Evolutionary conservation across 2,329 filamentous ascomycete genomes (phyloP).

Genomic region (Trichoderma asperellum): DNA sequence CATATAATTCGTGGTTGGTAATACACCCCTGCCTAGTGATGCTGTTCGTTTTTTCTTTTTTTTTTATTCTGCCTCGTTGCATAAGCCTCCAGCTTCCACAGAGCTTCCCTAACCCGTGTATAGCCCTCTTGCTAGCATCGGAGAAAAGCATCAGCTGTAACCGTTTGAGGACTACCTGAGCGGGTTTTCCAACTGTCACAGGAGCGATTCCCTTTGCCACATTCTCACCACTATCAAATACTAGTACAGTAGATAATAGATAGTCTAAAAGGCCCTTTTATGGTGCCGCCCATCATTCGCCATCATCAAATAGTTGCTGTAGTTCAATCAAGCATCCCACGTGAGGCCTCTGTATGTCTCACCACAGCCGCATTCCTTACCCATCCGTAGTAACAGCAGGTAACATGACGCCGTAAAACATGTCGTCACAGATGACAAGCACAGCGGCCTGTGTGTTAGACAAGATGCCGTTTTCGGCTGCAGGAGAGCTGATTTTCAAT

Average conservation of each 20-base stretch:
- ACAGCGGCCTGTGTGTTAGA: neutral
- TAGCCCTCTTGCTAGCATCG: constrained; percentile 1
- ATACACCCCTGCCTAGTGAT: neutral
- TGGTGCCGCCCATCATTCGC: neutral
- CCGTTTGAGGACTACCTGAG: neutral
- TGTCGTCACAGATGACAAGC: neutral
- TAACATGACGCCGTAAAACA: neutral
- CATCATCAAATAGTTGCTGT: neutral
- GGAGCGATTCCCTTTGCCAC: neutral
- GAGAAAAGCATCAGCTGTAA: constrained; percentile 9
- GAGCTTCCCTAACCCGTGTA: neutral
- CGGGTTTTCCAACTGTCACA: neutral
- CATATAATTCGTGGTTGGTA: neutral
- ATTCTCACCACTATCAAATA: neutral
- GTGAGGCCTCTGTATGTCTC: constrained; percentile 16
- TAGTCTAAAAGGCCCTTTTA: neutral
- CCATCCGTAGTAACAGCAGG: neutral
- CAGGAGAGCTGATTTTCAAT: neutral
- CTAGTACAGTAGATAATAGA: neutral
- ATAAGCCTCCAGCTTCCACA: neutral
- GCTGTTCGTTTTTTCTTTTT: no score
- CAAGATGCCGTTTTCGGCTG: neutral
- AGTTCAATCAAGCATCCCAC: constrained; percentile 20
- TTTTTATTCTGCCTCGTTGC: neutral
- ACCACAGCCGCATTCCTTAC: constrained; percentile 12